Percentiles rank a stretch among this genome's conserved stretches.
These are phyloP conservation scores for Aspergillus sparsus DNA, from an alignment of 495 filamentous ascomycete genomes.

Conservation along the genomic window DNA sequence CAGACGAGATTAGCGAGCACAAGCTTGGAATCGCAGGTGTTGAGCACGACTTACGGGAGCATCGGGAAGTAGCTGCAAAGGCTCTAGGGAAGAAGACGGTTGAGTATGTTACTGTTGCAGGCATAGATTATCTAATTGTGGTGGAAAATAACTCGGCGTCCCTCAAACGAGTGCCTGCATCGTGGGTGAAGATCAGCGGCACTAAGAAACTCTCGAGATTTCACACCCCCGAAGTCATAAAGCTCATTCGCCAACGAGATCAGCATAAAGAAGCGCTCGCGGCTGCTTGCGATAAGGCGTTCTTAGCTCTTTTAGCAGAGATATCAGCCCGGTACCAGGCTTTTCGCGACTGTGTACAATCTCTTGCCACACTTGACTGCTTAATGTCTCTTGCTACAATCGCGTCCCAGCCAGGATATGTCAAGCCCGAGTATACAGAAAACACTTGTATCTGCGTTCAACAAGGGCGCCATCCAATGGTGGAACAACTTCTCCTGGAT, in stretches of 20 bases:
- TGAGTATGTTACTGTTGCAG: constrained; percentile 75
- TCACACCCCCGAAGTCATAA: constrained; percentile 87
- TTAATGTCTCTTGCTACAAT: constrained; percentile 83
- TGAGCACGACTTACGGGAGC: constrained; percentile 80
- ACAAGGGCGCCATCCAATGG: constrained; percentile 90
- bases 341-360: constrained; percentile 83
- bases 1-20: constrained; percentile 78
- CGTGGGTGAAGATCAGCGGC: constrained; percentile 89
- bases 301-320: constrained; percentile 62
- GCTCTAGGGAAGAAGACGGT: constrained; percentile 70
- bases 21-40: constrained; percentile 91
- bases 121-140: constrained; percentile 94
- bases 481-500: constrained; percentile 84
- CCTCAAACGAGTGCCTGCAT: constrained; percentile 84
- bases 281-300: constrained; percentile 90
- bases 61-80: constrained; percentile 68
- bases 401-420: constrained; percentile 83
- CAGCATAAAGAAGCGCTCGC: constrained; percentile 93
- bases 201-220: constrained; percentile 93
- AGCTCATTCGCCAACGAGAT: constrained; percentile 82
- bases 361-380: constrained; percentile 87
- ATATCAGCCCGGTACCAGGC: constrained; percentile 83
- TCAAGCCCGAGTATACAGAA: constrained; percentile 77
- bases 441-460: constrained; percentile 69
- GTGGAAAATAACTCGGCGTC: constrained; percentile 70